Evolutionary conservation across 2,329 filamentous ascomycete genomes (phyloP), one percentile per base, ranked within the genome.

Genomic region (Fusarium stilboides): DNA sequence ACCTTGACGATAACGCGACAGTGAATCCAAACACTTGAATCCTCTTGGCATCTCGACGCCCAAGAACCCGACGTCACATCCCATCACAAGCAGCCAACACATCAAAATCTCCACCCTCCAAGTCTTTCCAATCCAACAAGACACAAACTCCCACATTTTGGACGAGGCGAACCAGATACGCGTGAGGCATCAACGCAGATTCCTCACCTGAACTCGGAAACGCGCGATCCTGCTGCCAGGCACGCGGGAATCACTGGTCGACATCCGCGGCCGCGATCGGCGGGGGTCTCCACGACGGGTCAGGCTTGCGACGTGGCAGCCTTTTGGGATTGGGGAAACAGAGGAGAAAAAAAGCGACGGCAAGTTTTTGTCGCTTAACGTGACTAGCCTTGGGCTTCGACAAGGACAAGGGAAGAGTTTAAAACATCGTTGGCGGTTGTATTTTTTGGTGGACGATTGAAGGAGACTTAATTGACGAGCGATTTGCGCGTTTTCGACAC

Each of bases 241-340:
- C 61, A 71, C 60, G 10, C 42, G 13, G 50, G 54, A 65, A 49
- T 59, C 61, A 68, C 67, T 72, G 67, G 66, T 49, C 49, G 54
- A 59, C 36, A 57, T 56, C 33, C 40, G 43, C 44, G 59, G 43
- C 53, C 43, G 44, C 64, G 59, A 60, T 71, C 58, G 57, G 72
- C 60, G 66, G 72, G 44, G 61, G 49, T 51, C 28, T 31, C 28
- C 28, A 31, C 28, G 28, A 31, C 4, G 10, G 28, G 28, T 10
- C 28, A 13, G 28, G 52, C 37, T 61, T 57, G 64, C 68, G 57
- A 75, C 73, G 71, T 75, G 73, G 73, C 72, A 70, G 52, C 22
- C 40, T 34, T 49, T 39, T 36, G 34, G n/a, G n/a, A 39, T 34
- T 44, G 14, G 4, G 33, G 17, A 24, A 51, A 31, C 47, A 65